These are phyloP conservation scores for Colletotrichum scovillei DNA, from an alignment of 2,329 filamentous ascomycete species.

Conservation along the genomic window DNA sequence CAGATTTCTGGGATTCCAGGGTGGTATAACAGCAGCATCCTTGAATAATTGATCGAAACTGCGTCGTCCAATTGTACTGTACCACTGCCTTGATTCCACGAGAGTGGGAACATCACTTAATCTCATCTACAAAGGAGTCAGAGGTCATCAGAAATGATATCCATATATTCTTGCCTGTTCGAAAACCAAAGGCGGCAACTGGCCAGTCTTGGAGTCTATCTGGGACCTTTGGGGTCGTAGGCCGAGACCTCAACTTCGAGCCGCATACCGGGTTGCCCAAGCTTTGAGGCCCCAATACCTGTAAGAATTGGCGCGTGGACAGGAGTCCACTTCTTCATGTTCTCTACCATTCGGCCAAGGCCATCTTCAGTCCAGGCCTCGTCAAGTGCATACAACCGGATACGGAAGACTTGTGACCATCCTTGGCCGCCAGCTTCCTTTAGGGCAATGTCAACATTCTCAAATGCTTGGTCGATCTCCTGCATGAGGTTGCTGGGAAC, in stretches of 20 bases:
- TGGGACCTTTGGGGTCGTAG: slow-evolving; percentile 10
- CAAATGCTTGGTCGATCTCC: slow-evolving; percentile 57
- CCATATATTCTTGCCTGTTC: too few relatives aligned
- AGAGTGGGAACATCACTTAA: too few relatives aligned
- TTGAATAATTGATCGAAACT: too few relatives aligned
- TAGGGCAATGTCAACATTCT: slow-evolving; percentile 57
- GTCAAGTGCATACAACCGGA: slow-evolving; percentile 50
- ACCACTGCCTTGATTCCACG: too few relatives aligned
- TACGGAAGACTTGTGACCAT: slow-evolving; percentile 57
- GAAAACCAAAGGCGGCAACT: too few relatives aligned
- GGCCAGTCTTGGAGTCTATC: neutral
- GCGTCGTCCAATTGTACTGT: too few relatives aligned
- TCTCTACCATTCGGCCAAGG: slow-evolving; percentile 44
- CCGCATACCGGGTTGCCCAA: slow-evolving; percentile 54
- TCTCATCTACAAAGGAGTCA: too few relatives aligned
- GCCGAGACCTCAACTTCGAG: slow-evolving; percentile 60
- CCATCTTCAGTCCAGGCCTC: slow-evolving; percentile 39
- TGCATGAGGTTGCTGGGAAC: slow-evolving; percentile 45
- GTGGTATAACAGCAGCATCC: too few relatives aligned
- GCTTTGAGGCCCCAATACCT: slow-evolving; percentile 49
- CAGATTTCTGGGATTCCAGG: too few relatives aligned
- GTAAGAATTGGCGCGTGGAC: slow-evolving; percentile 57
- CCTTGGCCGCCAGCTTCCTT: slow-evolving; percentile 58
- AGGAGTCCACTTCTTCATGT: slow-evolving; percentile 53
- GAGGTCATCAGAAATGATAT: too few relatives aligned